These are phyloP conservation scores for Tricholoma bakamatsutake DNA, from an alignment of 768 basidiomycete genomes.

Conservation along the genomic window DNA sequence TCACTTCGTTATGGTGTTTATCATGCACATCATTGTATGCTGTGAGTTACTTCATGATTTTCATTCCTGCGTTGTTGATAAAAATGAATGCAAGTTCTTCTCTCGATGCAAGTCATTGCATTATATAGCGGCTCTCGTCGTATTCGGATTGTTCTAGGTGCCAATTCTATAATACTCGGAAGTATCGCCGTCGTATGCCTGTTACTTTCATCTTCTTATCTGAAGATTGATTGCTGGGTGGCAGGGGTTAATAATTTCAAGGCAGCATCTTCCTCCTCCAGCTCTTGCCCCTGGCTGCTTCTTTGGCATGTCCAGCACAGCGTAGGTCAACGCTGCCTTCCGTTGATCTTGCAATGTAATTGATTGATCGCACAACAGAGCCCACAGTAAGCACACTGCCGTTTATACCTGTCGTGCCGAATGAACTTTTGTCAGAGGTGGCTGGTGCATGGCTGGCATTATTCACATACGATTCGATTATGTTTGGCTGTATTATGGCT, in stretches of 20 bases:
- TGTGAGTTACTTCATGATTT: background rate
- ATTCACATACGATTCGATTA: background rate
- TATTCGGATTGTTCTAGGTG: background rate
- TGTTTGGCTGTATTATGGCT: background rate
- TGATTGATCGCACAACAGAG: slow-evolving; percentile 1
- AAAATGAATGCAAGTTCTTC: background rate
- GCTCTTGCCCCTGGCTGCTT: background rate
- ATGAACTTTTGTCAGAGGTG: background rate
- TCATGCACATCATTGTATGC: background rate
- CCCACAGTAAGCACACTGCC: background rate
- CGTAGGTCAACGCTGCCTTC: background rate
- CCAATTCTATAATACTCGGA: background rate
- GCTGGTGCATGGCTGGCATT: background rate
- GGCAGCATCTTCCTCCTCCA: background rate
- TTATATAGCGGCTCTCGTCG: background rate
- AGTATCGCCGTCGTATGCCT: background rate
- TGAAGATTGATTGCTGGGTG: background rate
- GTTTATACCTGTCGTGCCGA: background rate
- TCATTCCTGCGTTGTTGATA: background rate
- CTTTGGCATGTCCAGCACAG: background rate
- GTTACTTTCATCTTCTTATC: background rate
- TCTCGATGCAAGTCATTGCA: background rate
- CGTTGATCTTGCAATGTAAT: background rate
- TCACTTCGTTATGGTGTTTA: background rate
- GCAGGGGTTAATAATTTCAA: background rate